phyloP scores from a whole-genome alignment of 2,329 filamentous ascomycete genomes.

The Albifimbria verrucaria region DNA sequence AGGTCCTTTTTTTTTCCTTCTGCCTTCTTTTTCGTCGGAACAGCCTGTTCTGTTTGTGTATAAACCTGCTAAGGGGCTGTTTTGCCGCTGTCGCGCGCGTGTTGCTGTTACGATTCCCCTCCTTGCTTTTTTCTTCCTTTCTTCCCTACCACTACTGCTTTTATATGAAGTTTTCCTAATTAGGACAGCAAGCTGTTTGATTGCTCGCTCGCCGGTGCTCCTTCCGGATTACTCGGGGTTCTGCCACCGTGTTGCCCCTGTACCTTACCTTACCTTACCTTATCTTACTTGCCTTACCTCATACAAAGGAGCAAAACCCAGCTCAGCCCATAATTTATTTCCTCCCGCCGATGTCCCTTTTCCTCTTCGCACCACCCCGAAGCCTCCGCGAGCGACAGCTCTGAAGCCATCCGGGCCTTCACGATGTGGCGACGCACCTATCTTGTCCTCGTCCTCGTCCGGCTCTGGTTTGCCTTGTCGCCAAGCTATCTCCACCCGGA shows the following conservation, averaged over 20 bases:
- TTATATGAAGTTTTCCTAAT: not conserved
- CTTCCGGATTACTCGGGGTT: too few relatives aligned
- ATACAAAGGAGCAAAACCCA: not conserved
- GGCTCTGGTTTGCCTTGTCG: slow-evolving; percentile 89
- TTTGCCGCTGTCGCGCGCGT: too few relatives aligned
- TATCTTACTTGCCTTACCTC: too few relatives aligned
- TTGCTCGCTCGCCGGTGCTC: too few relatives aligned
- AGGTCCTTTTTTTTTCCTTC: not conserved
- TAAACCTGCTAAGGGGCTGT: too few relatives aligned
- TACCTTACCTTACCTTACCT: too few relatives aligned
- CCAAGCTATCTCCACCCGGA: slow-evolving; percentile 97
- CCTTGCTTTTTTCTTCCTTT: slow-evolving; percentile 6
- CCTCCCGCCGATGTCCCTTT: slow-evolving; percentile 4
- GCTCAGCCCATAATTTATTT: not conserved
- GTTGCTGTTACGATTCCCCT: too few relatives aligned
- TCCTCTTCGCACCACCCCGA: slow-evolving; percentile 1
- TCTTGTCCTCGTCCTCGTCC: slow-evolving; percentile 77
- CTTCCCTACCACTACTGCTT: not conserved
- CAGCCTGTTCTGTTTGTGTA: not conserved
- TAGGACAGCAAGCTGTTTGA: too few relatives aligned
- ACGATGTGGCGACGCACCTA: slow-evolving; percentile 91
- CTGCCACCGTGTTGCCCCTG: too few relatives aligned
- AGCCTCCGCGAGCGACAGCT: too few relatives aligned
- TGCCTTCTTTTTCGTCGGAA: not conserved
- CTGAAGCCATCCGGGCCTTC: too few relatives aligned